Evolutionary conservation across 129 eudicot species (phyloP), one percentile per base, ranked within the genome.

Genomic region (Rutidosis leptorrhynchoides): DNA sequence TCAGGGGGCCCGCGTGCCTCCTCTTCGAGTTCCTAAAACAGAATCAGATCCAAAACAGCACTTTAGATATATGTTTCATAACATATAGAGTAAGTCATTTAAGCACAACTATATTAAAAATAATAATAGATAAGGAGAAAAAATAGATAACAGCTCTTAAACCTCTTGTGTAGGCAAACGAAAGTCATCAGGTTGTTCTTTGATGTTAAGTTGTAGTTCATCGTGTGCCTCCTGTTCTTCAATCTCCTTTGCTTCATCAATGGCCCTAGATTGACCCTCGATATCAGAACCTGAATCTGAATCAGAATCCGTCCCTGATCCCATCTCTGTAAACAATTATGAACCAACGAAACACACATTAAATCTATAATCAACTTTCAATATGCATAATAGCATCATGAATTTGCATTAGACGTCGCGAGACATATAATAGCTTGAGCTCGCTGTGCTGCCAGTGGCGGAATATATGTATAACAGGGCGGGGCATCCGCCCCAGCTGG

Each of bases 1-100:
- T 92, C 95, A 64, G 98, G 98, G 32, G 95, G 98, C 32, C 90
- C 80, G 43, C 67, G 73, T 7, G 87, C 85, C 80, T 92, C 98
- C 68, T 83, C 91, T 76, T 88, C 85, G 63, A 85, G 84, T 72
- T 92, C 91, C 98, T 92, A 67, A 2, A 55, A 42, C 48, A 61
- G 43, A 74, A 49, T 48, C n/a, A 54, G 8, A 60, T 58, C 23
- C 28, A 25, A 62, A 68, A 62, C n/a, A 16, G 23, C 23, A 49
- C 29, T 1, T 1, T 30, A 9, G 24, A 17, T 22, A 58, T 61
- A 22, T 5, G 29, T 23, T 7, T 2, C 22, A 32, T 24, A 22
- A 57, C 58, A 19, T 40, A 40, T 12, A 40, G 5, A 12, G 46
- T 40, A 40, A 5, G 45, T 11, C 4, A 49, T 29, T 26, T 45